Percentiles rank a stretch among this genome's conserved stretches.
phyloP scores from a whole-genome alignment of 495 filamentous ascomycete species.

The Tuber microsphaerosporum region DNA sequence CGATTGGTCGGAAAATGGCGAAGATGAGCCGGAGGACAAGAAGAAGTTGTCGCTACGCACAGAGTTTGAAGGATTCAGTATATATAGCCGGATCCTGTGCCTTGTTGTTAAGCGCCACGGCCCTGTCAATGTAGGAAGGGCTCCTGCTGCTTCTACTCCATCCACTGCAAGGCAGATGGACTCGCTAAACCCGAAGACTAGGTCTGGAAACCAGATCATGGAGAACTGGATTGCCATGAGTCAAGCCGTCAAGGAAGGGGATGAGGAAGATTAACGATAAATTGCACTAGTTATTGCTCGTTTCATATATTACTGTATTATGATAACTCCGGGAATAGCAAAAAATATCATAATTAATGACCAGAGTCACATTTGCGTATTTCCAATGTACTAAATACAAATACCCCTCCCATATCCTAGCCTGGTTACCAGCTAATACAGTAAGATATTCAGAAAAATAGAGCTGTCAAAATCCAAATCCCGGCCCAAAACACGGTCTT shows the following conservation, averaged over 20 bases:
- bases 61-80: slow-evolving; percentile 88
- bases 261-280: slow-evolving; percentile 23
- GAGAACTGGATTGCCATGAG: slow-evolving; percentile 41
- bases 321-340: not conserved
- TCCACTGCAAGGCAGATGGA: not conserved
- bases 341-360: not conserved
- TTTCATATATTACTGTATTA: not conserved
- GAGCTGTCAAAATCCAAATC: not conserved
- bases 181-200: not conserved
- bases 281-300: not conserved
- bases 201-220: slow-evolving; percentile 25
- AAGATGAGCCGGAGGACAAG: slow-evolving; percentile 58
- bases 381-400: not conserved
- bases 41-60: slow-evolving; percentile 82
- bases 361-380: not conserved
- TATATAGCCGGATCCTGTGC: slow-evolving; percentile 85
- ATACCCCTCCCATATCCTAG: not conserved
- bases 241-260: slow-evolving; percentile 33
- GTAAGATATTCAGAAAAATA: not conserved
- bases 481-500: not conserved
- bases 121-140: slow-evolving; percentile 34
- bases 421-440: not conserved
- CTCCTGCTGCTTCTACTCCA: slow-evolving; percentile 12
- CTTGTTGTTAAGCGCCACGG: slow-evolving; percentile 75
- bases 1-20: slow-evolving; percentile 15